These are phyloP conservation scores for Rutstroemia sp. DNA, from an alignment of 2,329 filamentous ascomycete genomes.

Conservation along the genomic window DNA sequence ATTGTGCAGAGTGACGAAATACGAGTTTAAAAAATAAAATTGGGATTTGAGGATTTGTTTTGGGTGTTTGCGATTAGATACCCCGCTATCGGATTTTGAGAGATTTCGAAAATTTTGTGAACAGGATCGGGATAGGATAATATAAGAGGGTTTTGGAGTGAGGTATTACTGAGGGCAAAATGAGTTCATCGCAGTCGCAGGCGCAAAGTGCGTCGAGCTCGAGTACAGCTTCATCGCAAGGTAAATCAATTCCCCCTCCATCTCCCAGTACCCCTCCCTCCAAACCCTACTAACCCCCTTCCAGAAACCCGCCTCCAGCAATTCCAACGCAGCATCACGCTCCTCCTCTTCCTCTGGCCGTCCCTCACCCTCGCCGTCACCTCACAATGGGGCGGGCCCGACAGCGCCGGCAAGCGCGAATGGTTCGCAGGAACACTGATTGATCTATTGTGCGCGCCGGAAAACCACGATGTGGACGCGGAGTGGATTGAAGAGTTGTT, in stretches of 20 bases:
- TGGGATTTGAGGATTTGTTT: too few species aligned
- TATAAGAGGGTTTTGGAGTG: too few species aligned
- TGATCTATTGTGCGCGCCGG: slow-evolving; percentile 56
- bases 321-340: slow-evolving; percentile 83
- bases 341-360: slow-evolving; percentile 80
- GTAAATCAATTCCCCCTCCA: background rate
- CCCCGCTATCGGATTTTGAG: too few species aligned
- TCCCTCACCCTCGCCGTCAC: slow-evolving; percentile 80
- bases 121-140: too few species aligned
- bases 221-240: background rate
- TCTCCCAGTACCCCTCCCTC: background rate
- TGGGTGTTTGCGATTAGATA: too few species aligned
- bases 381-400: slow-evolving; percentile 80
- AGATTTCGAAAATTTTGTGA: too few species aligned
- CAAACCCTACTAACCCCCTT: background rate
- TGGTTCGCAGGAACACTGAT: slow-evolving; percentile 89
- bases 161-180: too few species aligned
- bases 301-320: slow-evolving; percentile 42
- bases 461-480: slow-evolving; percentile 56
- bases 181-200: too few species aligned
- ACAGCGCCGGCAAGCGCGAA: slow-evolving; percentile 81
- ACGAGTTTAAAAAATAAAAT: too few species aligned
- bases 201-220: too few species aligned
- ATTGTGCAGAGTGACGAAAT: too few species aligned
- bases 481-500: slow-evolving; percentile 79